Base-by-base conservation (phyloP, 1,284 basidiomycete species). In the Cutaneotrichosporon sp. region DNA sequence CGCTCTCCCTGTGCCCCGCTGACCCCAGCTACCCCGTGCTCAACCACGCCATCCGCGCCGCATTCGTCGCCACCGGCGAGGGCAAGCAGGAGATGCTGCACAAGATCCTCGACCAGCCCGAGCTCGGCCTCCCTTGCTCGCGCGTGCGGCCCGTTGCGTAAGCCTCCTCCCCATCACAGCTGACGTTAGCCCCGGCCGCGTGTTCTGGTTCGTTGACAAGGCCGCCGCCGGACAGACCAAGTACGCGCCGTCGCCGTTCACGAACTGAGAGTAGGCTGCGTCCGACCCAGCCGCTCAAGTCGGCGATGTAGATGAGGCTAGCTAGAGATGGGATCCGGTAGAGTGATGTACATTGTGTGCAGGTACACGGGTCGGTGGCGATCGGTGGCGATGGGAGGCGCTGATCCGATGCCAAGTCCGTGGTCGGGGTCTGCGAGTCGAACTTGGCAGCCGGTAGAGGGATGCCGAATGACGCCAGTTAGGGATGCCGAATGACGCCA, bases 141-240 rank as follows among this genome's bases (percentile, higher is more conserved):
- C 84, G 88, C 51, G 92, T 99, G 51, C 86, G 85, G 63, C 93
- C 90, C 1, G 85, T 82, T 6, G 83, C 84, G 76, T 78, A 58
- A 72, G 74, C 75, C n/a, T n/a, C n/a, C n/a, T n/a, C n/a, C n/a
- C n/a, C n/a, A n/a, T n/a, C n/a, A n/a, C 33, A 24, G 25, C 55
- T 50, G 33, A 56, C 55, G 4, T 14, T 63, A 78, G 77, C 60
- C 92, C 92, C 14, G 95, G 95, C 24, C 87, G 89, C 63, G 83
- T 95, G 20, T 93, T 87, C 79, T 97, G 92, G 92, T 95, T 95
- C 79, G 86, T 89, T 38, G 92, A 95, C 79, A 86, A 91, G 58
- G 87, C 87, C 9, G 92, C 93, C 1, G 83, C 87, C 8, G 82
- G 79, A 46, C 86, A 88, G 74, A 83, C 74, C 60, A 66, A 73